These are phyloP conservation scores for Diaporthe sp. DNA, from an alignment of 2,329 filamentous ascomycete species.

Conservation along the genomic window DNA sequence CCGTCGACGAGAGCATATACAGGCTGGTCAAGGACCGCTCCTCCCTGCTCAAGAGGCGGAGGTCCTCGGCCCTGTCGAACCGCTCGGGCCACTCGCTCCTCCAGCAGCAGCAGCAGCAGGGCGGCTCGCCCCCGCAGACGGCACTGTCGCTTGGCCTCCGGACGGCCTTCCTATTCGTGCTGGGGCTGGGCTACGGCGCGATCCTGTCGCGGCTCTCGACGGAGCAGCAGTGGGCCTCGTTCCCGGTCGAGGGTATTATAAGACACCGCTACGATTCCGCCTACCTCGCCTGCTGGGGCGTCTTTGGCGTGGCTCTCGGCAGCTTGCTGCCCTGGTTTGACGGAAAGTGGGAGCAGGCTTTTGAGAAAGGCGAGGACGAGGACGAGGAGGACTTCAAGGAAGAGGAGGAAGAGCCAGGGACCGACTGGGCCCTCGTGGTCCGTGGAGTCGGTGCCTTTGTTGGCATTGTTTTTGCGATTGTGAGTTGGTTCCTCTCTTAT, in stretches of 20 bases:
- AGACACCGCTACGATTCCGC: conserved; percentile 65
- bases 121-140: conserved; percentile 46
- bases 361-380: conserved; percentile 51
- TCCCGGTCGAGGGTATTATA: conserved; percentile 67
- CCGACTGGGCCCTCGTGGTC: conserved; percentile 80
- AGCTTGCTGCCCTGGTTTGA: conserved; percentile 89
- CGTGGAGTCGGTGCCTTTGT: conserved; percentile 73
- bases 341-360: conserved; percentile 74
- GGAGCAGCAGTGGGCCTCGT: conserved; percentile 72
- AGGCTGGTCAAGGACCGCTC: conserved; percentile 60
- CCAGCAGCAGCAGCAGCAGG: not conserved
- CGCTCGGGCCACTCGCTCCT: conserved; percentile 33
- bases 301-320: conserved; percentile 83
- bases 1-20: conserved; percentile 61
- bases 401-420: conserved; percentile 57
- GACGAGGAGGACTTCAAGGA: conserved; percentile 50
- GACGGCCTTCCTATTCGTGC: conserved; percentile 77
- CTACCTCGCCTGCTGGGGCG: conserved; percentile 86
- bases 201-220: conserved; percentile 86
- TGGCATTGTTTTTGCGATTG: conserved; percentile 79
- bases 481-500: conserved; percentile 61
- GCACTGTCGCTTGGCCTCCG: conserved; percentile 69
- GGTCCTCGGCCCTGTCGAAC: conserved; percentile 52
- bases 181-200: conserved; percentile 87
- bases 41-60: conserved; percentile 50